phyloP scores from a whole-genome alignment of 345 rosid genomes.

The Turritis glabra region DNA sequence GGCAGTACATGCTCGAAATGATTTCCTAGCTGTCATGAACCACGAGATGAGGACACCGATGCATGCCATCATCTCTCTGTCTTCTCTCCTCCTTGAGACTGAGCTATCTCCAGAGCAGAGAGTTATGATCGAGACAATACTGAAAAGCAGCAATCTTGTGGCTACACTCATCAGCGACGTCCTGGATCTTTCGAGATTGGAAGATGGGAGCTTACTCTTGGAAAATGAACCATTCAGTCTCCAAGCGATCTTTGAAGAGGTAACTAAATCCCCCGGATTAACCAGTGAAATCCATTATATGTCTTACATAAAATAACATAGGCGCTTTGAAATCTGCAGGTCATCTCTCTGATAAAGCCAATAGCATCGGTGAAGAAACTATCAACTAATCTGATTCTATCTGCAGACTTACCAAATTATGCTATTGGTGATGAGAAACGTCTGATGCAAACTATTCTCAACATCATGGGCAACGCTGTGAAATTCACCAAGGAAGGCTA shows the following conservation, averaged over 20 bases:
- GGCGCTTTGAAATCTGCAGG: conserved; percentile 44
- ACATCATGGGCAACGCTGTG: conserved; percentile 86
- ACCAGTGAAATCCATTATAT: not conserved
- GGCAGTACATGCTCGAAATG: conserved; percentile 92
- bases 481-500: conserved; percentile 92
- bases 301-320: not conserved
- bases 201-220: conserved; percentile 86
- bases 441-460: conserved; percentile 73
- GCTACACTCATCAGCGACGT: conserved; percentile 86
- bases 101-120: conserved; percentile 80
- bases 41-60: conserved; percentile 97
- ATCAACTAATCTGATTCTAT: conserved; percentile 54
- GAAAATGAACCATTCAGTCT: conserved; percentile 65
- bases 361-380: conserved; percentile 79
- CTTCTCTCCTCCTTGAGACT: conserved; percentile 88
- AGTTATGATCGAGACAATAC: conserved; percentile 79
- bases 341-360: conserved; percentile 70
- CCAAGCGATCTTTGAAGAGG: conserved; percentile 74
- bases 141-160: conserved; percentile 90
- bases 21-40: conserved; percentile 95
- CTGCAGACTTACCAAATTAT: conserved; percentile 76
- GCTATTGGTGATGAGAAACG: conserved; percentile 92
- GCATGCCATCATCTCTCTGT: conserved; percentile 85
- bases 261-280: conserved; percentile 4
- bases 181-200: conserved; percentile 87